Percentiles rank a stretch among this genome's conserved stretches.
phyloP scores from a whole-genome alignment of 352 stramenopile species.

The Peronospora farinosa region DNA sequence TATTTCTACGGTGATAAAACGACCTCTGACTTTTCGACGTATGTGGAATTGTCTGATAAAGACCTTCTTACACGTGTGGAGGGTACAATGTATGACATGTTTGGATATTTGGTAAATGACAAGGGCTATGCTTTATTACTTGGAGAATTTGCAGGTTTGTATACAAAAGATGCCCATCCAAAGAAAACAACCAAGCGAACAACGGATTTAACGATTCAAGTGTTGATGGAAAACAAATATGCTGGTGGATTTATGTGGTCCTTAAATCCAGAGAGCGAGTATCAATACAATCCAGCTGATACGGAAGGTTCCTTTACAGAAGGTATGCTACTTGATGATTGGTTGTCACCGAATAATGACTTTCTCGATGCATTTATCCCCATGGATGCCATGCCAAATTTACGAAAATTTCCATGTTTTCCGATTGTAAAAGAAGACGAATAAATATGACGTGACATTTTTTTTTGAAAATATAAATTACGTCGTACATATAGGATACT shows the following conservation, averaged over 20 bases:
- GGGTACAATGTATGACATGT: conserved; percentile 72
- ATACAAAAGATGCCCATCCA: conserved; percentile 45
- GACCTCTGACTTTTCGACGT: conserved; percentile 39
- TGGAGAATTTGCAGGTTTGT: conserved; percentile 63
- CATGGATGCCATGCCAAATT: conserved; percentile 60
- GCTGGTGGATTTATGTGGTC: conserved; percentile 75
- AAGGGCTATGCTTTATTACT: conserved; percentile 50
- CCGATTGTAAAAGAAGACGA: conserved; percentile 12
- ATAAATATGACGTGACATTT: too few relatives aligned
- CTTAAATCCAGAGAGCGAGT: conserved; percentile 62
- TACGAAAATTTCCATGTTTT: conserved; percentile 66
- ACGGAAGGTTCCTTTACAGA: conserved; percentile 55
- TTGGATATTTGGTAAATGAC: conserved; percentile 57
- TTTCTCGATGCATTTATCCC: conserved; percentile 58
- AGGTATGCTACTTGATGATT: conserved; percentile 60
- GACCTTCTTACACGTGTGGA: conserved; percentile 39
- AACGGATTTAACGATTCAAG: conserved; percentile 61
- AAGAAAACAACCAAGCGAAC: conserved; percentile 50
- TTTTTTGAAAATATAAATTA: too few relatives aligned
- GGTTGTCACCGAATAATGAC: conserved; percentile 52
- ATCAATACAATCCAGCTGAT: conserved; percentile 63
- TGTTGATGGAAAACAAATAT: conserved; percentile 46
- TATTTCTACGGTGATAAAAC: conserved; percentile 73
- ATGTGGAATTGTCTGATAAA: conserved; percentile 56
- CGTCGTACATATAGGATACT: too few relatives aligned